Evolutionary conservation across 1,284 basidiomycete species (phyloP).

Genomic region (Apiotrichum gamsii): DNA sequence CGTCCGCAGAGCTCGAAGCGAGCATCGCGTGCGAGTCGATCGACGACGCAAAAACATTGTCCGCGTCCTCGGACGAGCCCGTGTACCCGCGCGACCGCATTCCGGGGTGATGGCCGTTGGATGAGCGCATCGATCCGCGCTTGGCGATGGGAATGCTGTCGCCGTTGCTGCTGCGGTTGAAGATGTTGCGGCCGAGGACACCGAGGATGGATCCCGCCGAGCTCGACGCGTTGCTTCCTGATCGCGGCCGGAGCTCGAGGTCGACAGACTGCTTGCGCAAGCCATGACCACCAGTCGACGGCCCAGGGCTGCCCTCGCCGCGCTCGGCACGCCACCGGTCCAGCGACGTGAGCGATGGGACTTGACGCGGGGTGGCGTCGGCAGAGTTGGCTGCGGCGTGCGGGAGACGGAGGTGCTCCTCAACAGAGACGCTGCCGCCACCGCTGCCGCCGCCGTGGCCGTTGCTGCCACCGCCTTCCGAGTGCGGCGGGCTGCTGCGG

Average conservation of each 20-base stretch:
- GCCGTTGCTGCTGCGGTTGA: conserved; percentile 14
- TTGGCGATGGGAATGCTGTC: conserved; percentile 13
- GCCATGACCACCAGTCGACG: background rate
- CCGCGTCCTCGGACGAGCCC: conserved; percentile 29
- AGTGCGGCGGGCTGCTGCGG: background rate
- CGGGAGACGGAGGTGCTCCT: conserved; percentile 11
- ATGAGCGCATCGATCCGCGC: conserved; percentile 24
- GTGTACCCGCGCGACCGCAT: conserved; percentile 11
- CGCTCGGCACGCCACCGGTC: conserved; percentile 6
- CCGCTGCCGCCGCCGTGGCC: too few species aligned
- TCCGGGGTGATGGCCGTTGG: conserved; percentile 16
- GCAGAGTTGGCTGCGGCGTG: background rate
- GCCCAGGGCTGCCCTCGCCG: conserved; percentile 11
- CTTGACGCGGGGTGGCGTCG: conserved; percentile 13
- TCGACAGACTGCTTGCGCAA: conserved; percentile 14
- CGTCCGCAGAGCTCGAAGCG: background rate
- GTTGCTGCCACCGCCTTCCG: background rate
- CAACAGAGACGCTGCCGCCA: too few species aligned
- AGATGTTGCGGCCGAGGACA: conserved; percentile 10
- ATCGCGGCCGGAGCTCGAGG: conserved; percentile 8
- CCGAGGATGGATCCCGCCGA: conserved; percentile 12
- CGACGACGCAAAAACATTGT: conserved; percentile 27
- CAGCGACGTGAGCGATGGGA: conserved; percentile 11
- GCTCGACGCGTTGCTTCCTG: conserved; percentile 10
- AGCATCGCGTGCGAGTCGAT: conserved; percentile 23